Base-by-base conservation (phyloP, 441 rosid genomes). In the Cnidoscolus chayamansa region DNA sequence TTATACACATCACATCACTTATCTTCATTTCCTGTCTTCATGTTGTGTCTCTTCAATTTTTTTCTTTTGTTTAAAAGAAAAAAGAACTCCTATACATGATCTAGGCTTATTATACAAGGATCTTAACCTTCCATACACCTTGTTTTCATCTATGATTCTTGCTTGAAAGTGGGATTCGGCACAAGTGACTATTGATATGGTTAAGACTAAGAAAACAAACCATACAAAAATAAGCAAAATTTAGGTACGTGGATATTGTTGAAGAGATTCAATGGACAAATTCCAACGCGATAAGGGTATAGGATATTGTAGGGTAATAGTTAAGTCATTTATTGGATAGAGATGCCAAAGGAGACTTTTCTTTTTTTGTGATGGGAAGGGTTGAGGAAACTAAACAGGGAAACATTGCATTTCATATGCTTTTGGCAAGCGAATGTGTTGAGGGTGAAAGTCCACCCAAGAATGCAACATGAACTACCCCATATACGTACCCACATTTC, bases 381-480 rank as follows among this genome's bases (percentile, higher is more conserved):
- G 15, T 16, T 40, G 8, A n/a, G 16, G 2, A 11, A 43, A 25
- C 2, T 40, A 4, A 53, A 61, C 51, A 30, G 66, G 47, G 56
- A 45, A 59, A 60, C 55, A 68, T 30, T 20, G 58, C 9, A 51
- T 72, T 67, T 58, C 17, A 12, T 70, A 20, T 20, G 66, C 48
- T 62, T 40, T 65, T 70, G 65, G 60, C 69, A 43, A 70, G 50
- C 68, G 65, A 75, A 72, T 76, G 40, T 58, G 47, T 54, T 73
- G 77, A 65, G 51, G 60, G 68, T 67, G 79, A 79, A 75, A 72
- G 74, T 40, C 70, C 73, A 56, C 65, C 3, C 65, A 60, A 65
- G 77, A 68, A 72, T 67, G 65, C 72, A 67, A 40, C 16, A 61
- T 10, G 57, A 55, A 32, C 63, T 50, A 35, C 60, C 68, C 30